These are phyloP conservation scores for Aspergillus funiculosus DNA, from an alignment of 495 filamentous ascomycete species.

Conservation along the genomic window DNA sequence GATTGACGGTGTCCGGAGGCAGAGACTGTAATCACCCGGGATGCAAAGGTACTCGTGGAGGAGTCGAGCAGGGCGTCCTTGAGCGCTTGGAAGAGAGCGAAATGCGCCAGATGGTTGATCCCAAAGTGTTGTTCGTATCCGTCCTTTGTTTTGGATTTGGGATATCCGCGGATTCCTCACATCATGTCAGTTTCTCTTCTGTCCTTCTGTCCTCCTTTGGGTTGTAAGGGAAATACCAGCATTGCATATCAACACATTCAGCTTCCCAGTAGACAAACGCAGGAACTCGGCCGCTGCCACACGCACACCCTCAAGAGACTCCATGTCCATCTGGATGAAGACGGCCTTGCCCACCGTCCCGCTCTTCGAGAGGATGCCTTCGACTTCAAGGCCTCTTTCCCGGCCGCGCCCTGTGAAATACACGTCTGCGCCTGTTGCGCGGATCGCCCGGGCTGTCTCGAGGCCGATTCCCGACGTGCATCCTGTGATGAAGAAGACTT, in stretches of 20 bases:
- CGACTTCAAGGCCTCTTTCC: conserved; percentile 15
- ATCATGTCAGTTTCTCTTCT: too few species aligned
- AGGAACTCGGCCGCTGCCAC: not conserved
- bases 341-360: too few species aligned
- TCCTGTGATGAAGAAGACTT: conserved; percentile 49
- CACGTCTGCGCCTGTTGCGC: conserved; percentile 43
- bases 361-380: conserved; percentile 23
- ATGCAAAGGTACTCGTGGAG: not conserved
- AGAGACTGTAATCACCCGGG: not conserved
- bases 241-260: not conserved
- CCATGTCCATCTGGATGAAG: not conserved
- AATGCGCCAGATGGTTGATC: not conserved
- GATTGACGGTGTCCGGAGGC: not conserved
- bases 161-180: too few species aligned
- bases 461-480: conserved; percentile 47
- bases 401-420: conserved; percentile 39
- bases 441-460: conserved; percentile 44
- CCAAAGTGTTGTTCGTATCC: not conserved
- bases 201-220: too few species aligned
- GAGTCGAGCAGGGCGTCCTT: not conserved
- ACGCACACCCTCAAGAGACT: not conserved
- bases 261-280: not conserved
- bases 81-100: not conserved
- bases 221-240: too few species aligned
- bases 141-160: not conserved